Evolutionary conservation across 257 asterid genomes (phyloP), one percentile per base, ranked within the genome.

Genomic region (Knoxia roxburghii): DNA sequence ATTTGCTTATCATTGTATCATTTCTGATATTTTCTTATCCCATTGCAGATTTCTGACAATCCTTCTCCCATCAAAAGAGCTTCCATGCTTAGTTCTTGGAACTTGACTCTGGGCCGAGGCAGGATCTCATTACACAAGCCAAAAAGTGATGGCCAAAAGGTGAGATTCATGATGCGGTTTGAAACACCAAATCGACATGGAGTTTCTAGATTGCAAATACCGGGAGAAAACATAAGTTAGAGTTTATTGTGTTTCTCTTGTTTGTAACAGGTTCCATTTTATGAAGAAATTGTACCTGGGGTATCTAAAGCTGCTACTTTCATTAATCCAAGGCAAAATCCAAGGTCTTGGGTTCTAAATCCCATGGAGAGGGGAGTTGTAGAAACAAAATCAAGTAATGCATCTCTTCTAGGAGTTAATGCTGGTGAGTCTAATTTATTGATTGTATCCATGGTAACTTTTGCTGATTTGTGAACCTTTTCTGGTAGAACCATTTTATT

Each of bases 271-370:
- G 75, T 73, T 33, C 68, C 79, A 2, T 80, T 80, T 67, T 70
- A 51, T 59, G 72, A 73, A 41, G 80, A 65, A 61, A 46, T 68
- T n/a, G 4, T 57, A 43, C 52, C 45, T 46, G 69, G 74, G 46
- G 30, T 29, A 35, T 30, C 13, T 67, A 59, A 57, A 70, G 51
- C 43, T 3, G 35, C 64, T 26, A 9, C 67, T 68, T 53, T 71
- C 30, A 24, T 76, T 57, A 69, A 49, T 71, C 79, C 79, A 55
- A 75, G 77, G 65, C 70, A 43, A 53, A 68, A 75, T 72, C 78
- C 73, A 29, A 33, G 72, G 66, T 50, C 71, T 67, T 69, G 68
- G 78, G 51, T 79, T 65, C 61, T 18, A 46, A 55, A 45, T 43
- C 67, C 69, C 15, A 6, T 46, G 29, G 60, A 37, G 56, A 67